Conservation (phyloP, 345 rosid species). For the Noccaea bulbosa region DNA sequence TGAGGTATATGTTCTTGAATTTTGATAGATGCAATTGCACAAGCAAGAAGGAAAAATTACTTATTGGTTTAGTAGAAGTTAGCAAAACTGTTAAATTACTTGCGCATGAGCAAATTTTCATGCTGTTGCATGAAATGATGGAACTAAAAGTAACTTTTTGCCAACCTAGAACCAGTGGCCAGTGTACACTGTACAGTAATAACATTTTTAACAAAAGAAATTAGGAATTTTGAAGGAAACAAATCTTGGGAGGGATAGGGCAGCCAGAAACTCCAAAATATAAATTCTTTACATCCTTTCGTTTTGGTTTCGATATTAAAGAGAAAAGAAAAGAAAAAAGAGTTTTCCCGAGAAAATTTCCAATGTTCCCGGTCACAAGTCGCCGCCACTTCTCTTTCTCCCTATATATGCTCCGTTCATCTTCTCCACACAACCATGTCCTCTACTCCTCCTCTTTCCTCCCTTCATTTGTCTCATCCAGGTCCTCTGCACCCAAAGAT, state of each 20-base stretch:
- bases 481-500: conserved; percentile 12
- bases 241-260: neutral
- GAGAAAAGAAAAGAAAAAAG: neutral
- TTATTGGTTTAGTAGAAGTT: too few relatives aligned
- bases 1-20: too few relatives aligned
- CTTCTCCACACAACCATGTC: conserved; percentile 39
- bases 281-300: conserved; percentile 13
- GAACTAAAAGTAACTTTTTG: too few relatives aligned
- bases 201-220: neutral
- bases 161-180: too few relatives aligned
- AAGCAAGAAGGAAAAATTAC: too few relatives aligned
- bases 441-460: conserved; percentile 37
- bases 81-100: too few relatives aligned
- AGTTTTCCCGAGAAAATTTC: conserved; percentile 43
- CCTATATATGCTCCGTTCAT: conserved; percentile 43
- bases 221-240: neutral
- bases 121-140: too few relatives aligned
- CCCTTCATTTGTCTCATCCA: conserved; percentile 26
- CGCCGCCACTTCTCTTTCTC: conserved; percentile 46
- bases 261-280: conserved; percentile 11
- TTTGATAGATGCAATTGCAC: too few relatives aligned
- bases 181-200: neutral
- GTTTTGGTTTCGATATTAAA: neutral
- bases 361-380: conserved; percentile 53
- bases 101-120: too few relatives aligned